Conservation (phyloP, 2,329 filamentous ascomycete genomes). For the Fusarium illudens region DNA sequence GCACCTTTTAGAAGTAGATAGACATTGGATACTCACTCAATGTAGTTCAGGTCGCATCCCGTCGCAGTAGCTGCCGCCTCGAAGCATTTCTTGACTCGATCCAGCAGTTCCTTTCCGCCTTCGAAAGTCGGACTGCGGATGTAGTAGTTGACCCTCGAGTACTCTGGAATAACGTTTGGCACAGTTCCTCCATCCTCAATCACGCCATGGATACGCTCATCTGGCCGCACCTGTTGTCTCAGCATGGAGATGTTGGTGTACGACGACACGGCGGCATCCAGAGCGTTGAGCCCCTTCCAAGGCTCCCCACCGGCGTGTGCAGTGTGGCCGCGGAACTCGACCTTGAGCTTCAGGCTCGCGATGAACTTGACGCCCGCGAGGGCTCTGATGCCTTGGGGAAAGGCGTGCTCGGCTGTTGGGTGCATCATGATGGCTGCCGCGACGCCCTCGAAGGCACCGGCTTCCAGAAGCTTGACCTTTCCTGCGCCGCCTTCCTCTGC, state of each 20-base stretch:
- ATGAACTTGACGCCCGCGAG: neutral
- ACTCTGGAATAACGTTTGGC: constrained; percentile 52
- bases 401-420: neutral
- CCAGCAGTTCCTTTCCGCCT: constrained; percentile 39
- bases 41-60: constrained; percentile 48
- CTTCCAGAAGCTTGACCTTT: neutral
- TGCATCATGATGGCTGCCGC: neutral
- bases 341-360: neutral
- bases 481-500: neutral
- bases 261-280: neutral
- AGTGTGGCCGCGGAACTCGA: neutral
- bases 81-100: constrained; percentile 49
- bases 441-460: neutral
- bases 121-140: constrained; percentile 41
- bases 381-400: neutral
- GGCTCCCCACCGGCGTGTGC: neutral
- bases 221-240: neutral
- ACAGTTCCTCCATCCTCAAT: constrained; percentile 24
- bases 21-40: constrained; percentile 40
- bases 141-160: constrained; percentile 51
- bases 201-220: neutral
- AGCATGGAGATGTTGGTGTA: neutral
- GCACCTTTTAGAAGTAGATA: no score
- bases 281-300: neutral
- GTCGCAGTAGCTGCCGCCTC: constrained; percentile 48